phyloP scores from a whole-genome alignment of 768 basidiomycete genomes.

The Scleroderma bovista region DNA sequence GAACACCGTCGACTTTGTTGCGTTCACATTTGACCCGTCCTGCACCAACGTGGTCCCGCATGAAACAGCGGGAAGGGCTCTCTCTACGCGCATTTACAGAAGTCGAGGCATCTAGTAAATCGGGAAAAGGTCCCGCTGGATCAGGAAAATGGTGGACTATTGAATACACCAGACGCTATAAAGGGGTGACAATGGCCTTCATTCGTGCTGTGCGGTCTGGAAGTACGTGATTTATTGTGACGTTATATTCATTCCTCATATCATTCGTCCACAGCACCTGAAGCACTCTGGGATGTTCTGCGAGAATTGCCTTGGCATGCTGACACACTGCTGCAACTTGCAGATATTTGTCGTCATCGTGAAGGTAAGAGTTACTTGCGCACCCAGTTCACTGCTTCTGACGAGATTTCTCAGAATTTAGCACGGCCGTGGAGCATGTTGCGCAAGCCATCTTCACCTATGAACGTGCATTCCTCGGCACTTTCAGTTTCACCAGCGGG shows the following conservation, averaged over 20 bases:
- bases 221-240: conserved; percentile 42
- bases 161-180: conserved; percentile 82
- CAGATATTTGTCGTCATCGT: conserved; percentile 80
- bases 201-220: conserved; percentile 77
- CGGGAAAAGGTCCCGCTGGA: conserved; percentile 32
- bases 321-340: conserved; percentile 83
- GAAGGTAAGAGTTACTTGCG: conserved; percentile 55
- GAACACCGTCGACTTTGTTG: conserved; percentile 30
- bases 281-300: conserved; percentile 72
- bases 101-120: conserved; percentile 46
- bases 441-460: conserved; percentile 92
- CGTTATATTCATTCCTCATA: neutral
- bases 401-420: conserved; percentile 52
- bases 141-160: conserved; percentile 88
- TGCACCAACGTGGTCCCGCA: conserved; percentile 69
- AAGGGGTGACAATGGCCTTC: conserved; percentile 74
- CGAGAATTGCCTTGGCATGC: conserved; percentile 84
- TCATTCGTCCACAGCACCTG: conserved; percentile 50
- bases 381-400: neutral
- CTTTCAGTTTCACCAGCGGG: conserved; percentile 81
- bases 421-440: conserved; percentile 81
- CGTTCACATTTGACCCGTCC: conserved; percentile 77
- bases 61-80: conserved; percentile 65
- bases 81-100: conserved; percentile 53
- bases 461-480: conserved; percentile 82